phyloP scores from a whole-genome alignment of 2,329 filamentous ascomycete species.

The Colletotrichum sp. region DNA sequence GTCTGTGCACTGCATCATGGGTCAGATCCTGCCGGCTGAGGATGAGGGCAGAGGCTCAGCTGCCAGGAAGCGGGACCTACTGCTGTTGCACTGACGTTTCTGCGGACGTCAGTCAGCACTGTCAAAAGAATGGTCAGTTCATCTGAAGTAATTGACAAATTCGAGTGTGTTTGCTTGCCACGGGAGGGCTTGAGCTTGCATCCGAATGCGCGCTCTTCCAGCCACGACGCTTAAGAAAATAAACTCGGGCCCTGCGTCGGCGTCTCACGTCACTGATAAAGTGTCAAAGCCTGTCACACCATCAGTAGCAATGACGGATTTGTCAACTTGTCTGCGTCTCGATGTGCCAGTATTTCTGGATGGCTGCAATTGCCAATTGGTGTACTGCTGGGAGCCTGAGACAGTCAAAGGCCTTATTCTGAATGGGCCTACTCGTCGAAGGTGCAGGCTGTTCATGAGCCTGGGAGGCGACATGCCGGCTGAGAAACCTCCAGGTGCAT shows the following conservation, averaged over 20 bases:
- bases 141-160: slow-evolving; percentile 15
- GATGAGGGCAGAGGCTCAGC: neutral
- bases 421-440: neutral
- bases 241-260: neutral
- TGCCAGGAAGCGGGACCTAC: neutral
- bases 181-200: neutral
- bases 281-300: slow-evolving; percentile 8
- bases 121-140: neutral
- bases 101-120: neutral
- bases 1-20: neutral
- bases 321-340: neutral
- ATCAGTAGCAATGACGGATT: neutral
- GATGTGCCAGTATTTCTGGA: neutral
- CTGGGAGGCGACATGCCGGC: neutral
- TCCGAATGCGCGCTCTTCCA: neutral
- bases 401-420: neutral
- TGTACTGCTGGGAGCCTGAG: neutral
- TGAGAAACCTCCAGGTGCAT: neutral
- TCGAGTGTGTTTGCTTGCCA: neutral
- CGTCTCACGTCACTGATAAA: neutral
- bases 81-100: neutral
- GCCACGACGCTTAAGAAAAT: neutral
- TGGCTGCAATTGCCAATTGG: neutral
- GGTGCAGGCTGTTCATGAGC: neutral
- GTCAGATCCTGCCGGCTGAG: neutral